Percentiles rank a stretch among this genome's conserved stretches.
Conservation (phyloP, 306 rosid genomes). For the Malus orientalis region DNA sequence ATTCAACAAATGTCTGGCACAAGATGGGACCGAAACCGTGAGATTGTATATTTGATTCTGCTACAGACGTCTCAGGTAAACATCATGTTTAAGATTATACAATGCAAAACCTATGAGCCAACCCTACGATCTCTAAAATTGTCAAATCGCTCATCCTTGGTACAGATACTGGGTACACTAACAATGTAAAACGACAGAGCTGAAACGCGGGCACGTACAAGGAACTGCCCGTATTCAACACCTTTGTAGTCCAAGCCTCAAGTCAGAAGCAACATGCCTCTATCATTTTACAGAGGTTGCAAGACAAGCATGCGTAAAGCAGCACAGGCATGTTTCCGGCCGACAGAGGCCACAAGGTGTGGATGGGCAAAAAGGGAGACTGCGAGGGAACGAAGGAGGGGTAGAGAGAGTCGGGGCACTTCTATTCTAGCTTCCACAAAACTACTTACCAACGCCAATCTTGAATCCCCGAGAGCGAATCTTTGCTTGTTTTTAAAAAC, state of each 20-base stretch:
- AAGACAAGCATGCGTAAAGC: slow-evolving; percentile 4
- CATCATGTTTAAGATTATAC: slow-evolving; percentile 28
- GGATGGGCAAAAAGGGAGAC: background rate
- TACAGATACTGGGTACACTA: slow-evolving; percentile 28
- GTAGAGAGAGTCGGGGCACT: background rate
- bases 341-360: background rate
- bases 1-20: background rate
- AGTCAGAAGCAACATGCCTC: slow-evolving; percentile 30
- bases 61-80: slow-evolving; percentile 3
- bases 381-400: background rate
- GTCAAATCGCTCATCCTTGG: slow-evolving; percentile 20
- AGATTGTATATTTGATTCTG: background rate
- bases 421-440: background rate
- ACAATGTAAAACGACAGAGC: slow-evolving; percentile 19
- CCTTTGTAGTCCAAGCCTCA: slow-evolving; percentile 8
- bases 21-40: background rate
- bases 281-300: slow-evolving; percentile 1
- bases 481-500: slow-evolving; percentile 14
- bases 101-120: slow-evolving; percentile 26
- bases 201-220: slow-evolving; percentile 17
- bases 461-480: slow-evolving; percentile 16
- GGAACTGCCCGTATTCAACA: slow-evolving; percentile 27
- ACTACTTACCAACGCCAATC: slow-evolving; percentile 20
- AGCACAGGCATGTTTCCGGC: background rate
- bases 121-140: background rate